Conservation (phyloP, 1,284 basidiomycete genomes). For the Tilletiaria anomala region DNA sequence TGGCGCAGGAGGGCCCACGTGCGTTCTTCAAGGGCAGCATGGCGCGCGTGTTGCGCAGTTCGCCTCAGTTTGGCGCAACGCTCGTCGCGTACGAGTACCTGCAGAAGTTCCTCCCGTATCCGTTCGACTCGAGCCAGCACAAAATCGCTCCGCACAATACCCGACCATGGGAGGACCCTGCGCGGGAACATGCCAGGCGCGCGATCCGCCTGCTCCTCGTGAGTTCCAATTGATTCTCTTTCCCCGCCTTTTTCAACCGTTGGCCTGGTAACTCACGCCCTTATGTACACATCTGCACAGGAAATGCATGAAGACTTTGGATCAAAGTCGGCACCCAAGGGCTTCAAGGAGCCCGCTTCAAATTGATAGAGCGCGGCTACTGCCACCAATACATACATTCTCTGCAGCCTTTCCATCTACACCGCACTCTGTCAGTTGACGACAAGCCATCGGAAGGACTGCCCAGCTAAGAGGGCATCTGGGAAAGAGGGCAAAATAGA, state of each 20-base stretch:
- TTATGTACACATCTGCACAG: too few species aligned
- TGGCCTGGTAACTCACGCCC: too few species aligned
- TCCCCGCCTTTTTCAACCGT: too few species aligned
- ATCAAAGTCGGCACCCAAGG: slow-evolving; percentile 8
- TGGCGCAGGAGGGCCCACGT: slow-evolving; percentile 61
- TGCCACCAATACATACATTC: too few species aligned
- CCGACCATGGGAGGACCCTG: slow-evolving; percentile 13
- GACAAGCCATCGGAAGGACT: too few species aligned
- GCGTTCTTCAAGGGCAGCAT: slow-evolving; percentile 93
- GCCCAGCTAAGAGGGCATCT: too few species aligned
- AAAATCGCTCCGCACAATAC: not conserved
- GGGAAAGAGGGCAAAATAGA: too few species aligned
- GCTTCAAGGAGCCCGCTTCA: not conserved
- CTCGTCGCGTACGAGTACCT: slow-evolving; percentile 73
- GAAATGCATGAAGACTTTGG: slow-evolving; percentile 28
- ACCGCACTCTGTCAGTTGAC: too few species aligned
- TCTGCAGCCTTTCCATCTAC: too few species aligned
- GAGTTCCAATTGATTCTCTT: too few species aligned
- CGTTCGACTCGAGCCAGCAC: slow-evolving; percentile 7
- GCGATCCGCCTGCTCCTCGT: slow-evolving; percentile 20
- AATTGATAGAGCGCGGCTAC: too few species aligned
- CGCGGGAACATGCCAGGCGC: slow-evolving; percentile 12
- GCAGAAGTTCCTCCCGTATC: slow-evolving; percentile 27
- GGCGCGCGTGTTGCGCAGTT: slow-evolving; percentile 70
- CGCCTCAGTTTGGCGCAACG: slow-evolving; percentile 66